Conservation (phyloP, 345 rosid species). For the Citrus glauca region DNA sequence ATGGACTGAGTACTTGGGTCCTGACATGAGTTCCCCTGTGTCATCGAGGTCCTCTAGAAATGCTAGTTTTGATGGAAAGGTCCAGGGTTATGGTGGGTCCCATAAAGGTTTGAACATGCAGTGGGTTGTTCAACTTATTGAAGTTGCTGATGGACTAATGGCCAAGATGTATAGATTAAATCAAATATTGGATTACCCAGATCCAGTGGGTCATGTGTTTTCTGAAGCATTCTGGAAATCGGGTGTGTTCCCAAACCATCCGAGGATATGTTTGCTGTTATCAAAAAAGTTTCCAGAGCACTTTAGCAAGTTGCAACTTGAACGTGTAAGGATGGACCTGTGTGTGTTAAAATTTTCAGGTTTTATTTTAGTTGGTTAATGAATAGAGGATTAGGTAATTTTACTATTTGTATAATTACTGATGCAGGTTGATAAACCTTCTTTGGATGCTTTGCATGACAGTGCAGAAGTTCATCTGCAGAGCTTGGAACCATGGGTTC, state of each 20-base stretch:
- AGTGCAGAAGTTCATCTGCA: conserved; percentile 87
- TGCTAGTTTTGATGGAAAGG: conserved; percentile 57
- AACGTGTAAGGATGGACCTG: conserved; percentile 60
- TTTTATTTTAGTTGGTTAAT: conserved; percentile 9
- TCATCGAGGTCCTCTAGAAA: conserved; percentile 55
- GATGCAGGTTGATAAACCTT: conserved; percentile 80
- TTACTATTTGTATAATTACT: conserved; percentile 1
- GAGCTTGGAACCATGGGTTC: conserved; percentile 97
- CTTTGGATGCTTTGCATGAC: conserved; percentile 85
- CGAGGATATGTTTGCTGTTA: conserved; percentile 79
- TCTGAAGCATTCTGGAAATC: conserved; percentile 96
- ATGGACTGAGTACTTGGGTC: conserved; percentile 95
- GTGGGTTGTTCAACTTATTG: conserved; percentile 86
- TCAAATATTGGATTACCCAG: conserved; percentile 92
- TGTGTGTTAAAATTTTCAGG: background rate
- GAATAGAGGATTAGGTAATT: conserved; percentile 2
- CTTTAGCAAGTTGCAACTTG: conserved; percentile 89
- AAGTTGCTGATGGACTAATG: conserved; percentile 96
- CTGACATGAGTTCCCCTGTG: conserved; percentile 55
- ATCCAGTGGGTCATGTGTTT: conserved; percentile 63
- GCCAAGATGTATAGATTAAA: conserved; percentile 93
- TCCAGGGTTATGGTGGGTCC: conserved; percentile 55
- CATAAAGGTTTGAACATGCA: conserved; percentile 87
- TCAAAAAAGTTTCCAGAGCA: conserved; percentile 97
- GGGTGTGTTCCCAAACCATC: conserved; percentile 81